Percentiles rank a stretch among this genome's conserved stretches.
Conservation (phyloP, 108 stramenopile genomes). For the Nitzschia inconspicua region DNA sequence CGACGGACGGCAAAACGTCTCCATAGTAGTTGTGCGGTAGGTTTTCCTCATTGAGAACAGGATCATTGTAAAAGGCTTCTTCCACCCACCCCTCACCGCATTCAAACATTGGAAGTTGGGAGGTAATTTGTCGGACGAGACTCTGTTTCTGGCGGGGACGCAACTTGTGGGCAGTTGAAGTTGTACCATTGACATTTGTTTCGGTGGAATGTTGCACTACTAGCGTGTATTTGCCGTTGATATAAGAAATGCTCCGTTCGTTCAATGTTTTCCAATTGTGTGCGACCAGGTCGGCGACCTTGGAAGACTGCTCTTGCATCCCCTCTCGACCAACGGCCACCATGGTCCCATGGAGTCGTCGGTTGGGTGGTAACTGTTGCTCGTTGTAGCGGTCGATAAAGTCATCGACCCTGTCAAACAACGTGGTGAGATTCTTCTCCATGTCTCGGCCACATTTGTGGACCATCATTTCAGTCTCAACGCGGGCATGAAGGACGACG, state of each 20-base stretch:
- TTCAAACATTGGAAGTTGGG: slow-evolving; percentile 50
- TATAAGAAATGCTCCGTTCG: slow-evolving; percentile 10
- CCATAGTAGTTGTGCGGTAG: slow-evolving; percentile 26
- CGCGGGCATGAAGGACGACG: slow-evolving; percentile 68
- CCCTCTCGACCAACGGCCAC: no score
- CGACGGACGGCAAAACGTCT: slow-evolving; percentile 49
- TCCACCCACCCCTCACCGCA: slow-evolving; percentile 45
- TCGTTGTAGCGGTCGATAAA: neutral
- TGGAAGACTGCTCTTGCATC: no score
- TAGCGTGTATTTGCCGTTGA: no score
- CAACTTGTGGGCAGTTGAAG: slow-evolving; percentile 7
- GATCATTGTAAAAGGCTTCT: slow-evolving; percentile 23
- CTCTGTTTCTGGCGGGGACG: neutral
- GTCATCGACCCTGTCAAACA: slow-evolving; percentile 41
- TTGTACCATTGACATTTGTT: no score
- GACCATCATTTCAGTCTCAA: slow-evolving; percentile 75
- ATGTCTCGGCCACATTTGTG: slow-evolving; percentile 53
- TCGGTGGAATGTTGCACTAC: no score
- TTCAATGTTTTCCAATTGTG: slow-evolving; percentile 40
- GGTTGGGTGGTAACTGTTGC: neutral
- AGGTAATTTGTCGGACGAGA: neutral
- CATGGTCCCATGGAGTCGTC: no score
- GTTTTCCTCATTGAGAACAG: no score
- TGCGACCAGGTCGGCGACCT: no score
- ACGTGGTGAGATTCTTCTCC: slow-evolving; percentile 55